Percentiles rank a stretch among this genome's conserved stretches.
Conservation (phyloP, 2,329 filamentous ascomycete species). For the Monosporascus sp. region DNA sequence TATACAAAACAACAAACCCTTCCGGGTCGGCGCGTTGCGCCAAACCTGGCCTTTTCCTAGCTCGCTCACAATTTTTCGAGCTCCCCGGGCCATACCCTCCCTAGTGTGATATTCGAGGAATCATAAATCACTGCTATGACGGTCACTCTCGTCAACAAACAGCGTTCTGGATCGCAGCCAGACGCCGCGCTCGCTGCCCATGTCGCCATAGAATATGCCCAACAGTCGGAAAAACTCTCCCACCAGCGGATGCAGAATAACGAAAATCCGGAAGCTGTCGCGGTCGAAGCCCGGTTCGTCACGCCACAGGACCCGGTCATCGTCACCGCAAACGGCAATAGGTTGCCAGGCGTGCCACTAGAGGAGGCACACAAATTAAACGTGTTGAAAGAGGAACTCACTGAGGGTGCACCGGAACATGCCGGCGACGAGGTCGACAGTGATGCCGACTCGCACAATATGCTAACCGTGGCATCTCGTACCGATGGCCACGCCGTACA, state of each 20-base stretch:
- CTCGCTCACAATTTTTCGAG: no score
- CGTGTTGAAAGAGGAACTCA: conserved; percentile 46
- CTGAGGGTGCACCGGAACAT: background rate
- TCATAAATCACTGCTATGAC: conserved; percentile 11
- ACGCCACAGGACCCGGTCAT: conserved; percentile 70
- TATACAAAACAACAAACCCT: no score
- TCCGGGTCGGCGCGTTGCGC: no score
- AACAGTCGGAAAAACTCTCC: conserved; percentile 56
- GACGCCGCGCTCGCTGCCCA: conserved; percentile 25
- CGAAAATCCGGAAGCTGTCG: conserved; percentile 36
- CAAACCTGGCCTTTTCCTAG: no score
- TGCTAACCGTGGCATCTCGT: conserved; percentile 7
- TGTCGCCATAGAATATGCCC: conserved; percentile 50
- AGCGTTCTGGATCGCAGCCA: conserved; percentile 8
- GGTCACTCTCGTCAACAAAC: conserved; percentile 7
- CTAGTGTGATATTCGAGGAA: conserved; percentile 2
- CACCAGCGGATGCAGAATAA: conserved; percentile 27
- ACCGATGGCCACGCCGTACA: conserved; percentile 31
- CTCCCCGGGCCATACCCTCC: background rate
- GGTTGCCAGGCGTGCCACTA: conserved; percentile 63
- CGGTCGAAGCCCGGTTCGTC: conserved; percentile 57
- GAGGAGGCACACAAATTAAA: conserved; percentile 69
- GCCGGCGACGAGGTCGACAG: conserved; percentile 12
- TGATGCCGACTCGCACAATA: conserved; percentile 14
- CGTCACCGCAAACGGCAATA: conserved; percentile 58